phyloP scores from a whole-genome alignment of 73 alveolate species.

The Strombidium stylifer region DNA sequence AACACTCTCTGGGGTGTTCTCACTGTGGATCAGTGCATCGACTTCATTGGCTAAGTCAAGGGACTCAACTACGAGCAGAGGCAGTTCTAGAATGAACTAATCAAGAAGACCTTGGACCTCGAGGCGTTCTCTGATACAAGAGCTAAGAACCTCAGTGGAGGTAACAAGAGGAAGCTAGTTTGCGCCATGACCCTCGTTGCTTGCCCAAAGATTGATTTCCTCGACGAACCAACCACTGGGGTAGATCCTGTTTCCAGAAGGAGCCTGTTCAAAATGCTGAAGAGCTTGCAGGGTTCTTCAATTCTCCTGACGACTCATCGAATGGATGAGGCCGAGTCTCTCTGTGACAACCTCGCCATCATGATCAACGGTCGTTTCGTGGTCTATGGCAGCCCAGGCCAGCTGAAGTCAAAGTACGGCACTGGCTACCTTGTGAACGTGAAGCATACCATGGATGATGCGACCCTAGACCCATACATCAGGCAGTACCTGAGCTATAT shows the following conservation, averaged over 20 bases:
- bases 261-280: slow-evolving; percentile 44
- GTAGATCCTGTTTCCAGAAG: slow-evolving; percentile 77
- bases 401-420: slow-evolving; percentile 85
- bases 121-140: slow-evolving; percentile 18
- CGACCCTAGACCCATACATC: background rate
- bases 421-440: slow-evolving; percentile 90
- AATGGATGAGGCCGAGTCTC: slow-evolving; percentile 97
- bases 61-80: slow-evolving; percentile 18
- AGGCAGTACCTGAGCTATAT: background rate
- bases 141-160: slow-evolving; percentile 76
- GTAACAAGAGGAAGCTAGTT: slow-evolving; percentile 81
- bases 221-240: slow-evolving; percentile 84
- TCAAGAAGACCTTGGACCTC: slow-evolving; percentile 21
- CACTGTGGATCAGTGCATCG: slow-evolving; percentile 63
- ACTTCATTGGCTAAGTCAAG: slow-evolving; percentile 61
- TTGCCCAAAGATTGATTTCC: slow-evolving; percentile 57
- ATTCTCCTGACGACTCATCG: slow-evolving; percentile 91
- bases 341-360: slow-evolving; percentile 88
- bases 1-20: slow-evolving; percentile 68
- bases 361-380: slow-evolving; percentile 86
- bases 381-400: slow-evolving; percentile 86
- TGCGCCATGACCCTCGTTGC: slow-evolving; percentile 82
- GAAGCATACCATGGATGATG: background rate
- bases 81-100: background rate
- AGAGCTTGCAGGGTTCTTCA: slow-evolving; percentile 49